phyloP scores from a whole-genome alignment of 768 basidiomycete species.

The Suillus decipiens region DNA sequence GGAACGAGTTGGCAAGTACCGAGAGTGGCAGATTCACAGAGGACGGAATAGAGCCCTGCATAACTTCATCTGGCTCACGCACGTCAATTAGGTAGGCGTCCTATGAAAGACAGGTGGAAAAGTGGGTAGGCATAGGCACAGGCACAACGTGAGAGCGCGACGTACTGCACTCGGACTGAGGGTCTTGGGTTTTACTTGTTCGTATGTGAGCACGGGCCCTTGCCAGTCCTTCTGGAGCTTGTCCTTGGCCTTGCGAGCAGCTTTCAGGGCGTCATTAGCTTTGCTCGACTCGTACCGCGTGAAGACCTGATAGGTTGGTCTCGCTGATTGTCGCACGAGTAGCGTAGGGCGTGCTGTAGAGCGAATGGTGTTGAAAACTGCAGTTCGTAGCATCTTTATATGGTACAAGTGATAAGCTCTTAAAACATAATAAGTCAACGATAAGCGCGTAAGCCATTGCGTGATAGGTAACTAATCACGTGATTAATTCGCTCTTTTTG shows the following conservation, averaged over 20 bases:
- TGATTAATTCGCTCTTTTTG: constrained; percentile 25
- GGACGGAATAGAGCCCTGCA: constrained; percentile 91
- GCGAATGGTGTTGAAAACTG: constrained; percentile 19
- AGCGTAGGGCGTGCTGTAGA: constrained; percentile 14
- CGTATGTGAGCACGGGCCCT: constrained; percentile 70
- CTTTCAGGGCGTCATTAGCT: constrained; percentile 24
- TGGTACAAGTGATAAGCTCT: background rate
- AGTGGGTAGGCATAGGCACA: background rate
- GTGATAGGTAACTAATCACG: constrained; percentile 15
- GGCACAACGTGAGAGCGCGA: constrained; percentile 9
- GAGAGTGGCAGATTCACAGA: constrained; percentile 89
- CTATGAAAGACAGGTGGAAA: constrained; percentile 38
- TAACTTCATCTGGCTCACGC: constrained; percentile 90
- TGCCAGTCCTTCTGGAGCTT: constrained; percentile 73
- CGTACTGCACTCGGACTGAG: constrained; percentile 68
- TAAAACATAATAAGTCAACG: background rate
- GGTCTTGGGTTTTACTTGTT: constrained; percentile 79
- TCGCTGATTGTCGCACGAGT: constrained; percentile 9
- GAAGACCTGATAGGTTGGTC: constrained; percentile 18
- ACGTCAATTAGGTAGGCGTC: constrained; percentile 82
- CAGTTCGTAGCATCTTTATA: constrained; percentile 27
- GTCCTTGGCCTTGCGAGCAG: constrained; percentile 36
- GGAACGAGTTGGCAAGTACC: constrained; percentile 66
- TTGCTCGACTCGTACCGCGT: constrained; percentile 39
- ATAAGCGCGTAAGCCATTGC: constrained; percentile 6